Evolutionary conservation across 192 early-diverging fungal species (phyloP), one percentile per base, ranked within the genome.

Genomic region (Linnemannia hyalina): DNA sequence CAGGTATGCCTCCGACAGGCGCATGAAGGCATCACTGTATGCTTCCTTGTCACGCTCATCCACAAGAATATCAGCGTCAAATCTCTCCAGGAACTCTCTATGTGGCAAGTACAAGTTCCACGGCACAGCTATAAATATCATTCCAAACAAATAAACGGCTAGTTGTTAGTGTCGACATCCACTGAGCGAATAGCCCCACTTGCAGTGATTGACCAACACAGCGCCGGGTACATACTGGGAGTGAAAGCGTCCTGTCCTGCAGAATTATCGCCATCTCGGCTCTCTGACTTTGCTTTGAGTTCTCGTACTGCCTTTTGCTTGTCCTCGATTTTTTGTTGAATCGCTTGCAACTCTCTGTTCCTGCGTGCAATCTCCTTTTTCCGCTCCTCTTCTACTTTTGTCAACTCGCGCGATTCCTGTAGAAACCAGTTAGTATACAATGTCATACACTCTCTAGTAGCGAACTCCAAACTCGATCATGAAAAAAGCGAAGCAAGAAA

Each of bases 391-490:
- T 81, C 69, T 42, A 38, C 75, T 32, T 73, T 18, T 18, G n/a
- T 40, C 60, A 86, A 47, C 16, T 81, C 84, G 7, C 79, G 84
- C 38, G 75, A 74, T 78, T 86, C 83, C 82, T 83, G 70, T 49
- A 16, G n/a, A 73, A 5, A n/a, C n/a, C 6, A 29, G 11, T 65
- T 65, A 29, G 29, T 15, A 11, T n/a, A 32, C 15, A 52, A 20
- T 60, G n/a, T 22, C 23, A 0, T 60, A 9, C 3, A 10, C 9
- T 6, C 6, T 29, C 60, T 26, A 32, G n/a, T 60, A 60, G 55
- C n/a, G 4, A 23, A 26, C n/a, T 52, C 6, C 9, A 26, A 9
- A n/a, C 16, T 26, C 3, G 55, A n/a, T 26, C 6, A 26, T 8
- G n/a, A 57, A 26, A n/a, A 6, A 57, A 26, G 38, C 38, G 3